Percentiles rank a stretch among this genome's conserved stretches.
Conservation (phyloP, 1,284 basidiomycete genomes). For the Marasmius oreades region DNA sequence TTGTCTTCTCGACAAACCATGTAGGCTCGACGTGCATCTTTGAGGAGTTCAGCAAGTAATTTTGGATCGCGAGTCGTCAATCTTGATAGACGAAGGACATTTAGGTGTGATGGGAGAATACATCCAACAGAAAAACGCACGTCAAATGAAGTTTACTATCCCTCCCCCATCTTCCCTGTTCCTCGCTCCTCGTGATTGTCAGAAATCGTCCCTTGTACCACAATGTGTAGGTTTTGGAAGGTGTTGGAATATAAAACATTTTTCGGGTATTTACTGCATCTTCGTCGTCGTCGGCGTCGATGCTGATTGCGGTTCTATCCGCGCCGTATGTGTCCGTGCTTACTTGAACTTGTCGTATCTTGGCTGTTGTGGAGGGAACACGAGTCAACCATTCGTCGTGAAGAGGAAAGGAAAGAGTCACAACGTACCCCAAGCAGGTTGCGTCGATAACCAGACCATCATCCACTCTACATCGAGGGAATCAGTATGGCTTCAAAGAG, state of each 20-base stretch:
- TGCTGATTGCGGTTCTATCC: constrained; percentile 30
- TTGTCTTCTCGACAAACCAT: constrained; percentile 45
- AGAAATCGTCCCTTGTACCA: constrained; percentile 52
- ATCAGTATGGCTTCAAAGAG: not conserved
- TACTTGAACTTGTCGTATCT: constrained; percentile 49
- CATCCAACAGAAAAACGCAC: constrained; percentile 23
- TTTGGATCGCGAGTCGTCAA: constrained; percentile 47
- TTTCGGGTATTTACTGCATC: constrained; percentile 24
- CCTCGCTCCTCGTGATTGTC: constrained; percentile 34
- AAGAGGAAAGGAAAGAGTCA: constrained; percentile 1
- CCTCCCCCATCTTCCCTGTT: constrained; percentile 30
- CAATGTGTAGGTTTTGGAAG: constrained; percentile 39
- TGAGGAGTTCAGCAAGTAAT: constrained; percentile 47
- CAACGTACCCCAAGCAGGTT: constrained; percentile 41
- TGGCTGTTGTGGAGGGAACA: constrained; percentile 23
- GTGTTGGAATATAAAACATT: constrained; percentile 46
- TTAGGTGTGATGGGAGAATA: not conserved
- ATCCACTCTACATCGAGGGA: constrained; percentile 45
- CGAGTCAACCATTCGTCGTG: not conserved
- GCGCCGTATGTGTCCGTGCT: constrained; percentile 39
- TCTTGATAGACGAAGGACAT: constrained; percentile 28
- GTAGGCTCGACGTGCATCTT: constrained; percentile 55
- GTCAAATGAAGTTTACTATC: constrained; percentile 35
- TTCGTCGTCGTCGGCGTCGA: constrained; percentile 30
- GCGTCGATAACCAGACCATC: constrained; percentile 58